Evolutionary conservation across 192 early-diverging fungal species (phyloP).

Genomic region (Gigaspora rosea): DNA sequence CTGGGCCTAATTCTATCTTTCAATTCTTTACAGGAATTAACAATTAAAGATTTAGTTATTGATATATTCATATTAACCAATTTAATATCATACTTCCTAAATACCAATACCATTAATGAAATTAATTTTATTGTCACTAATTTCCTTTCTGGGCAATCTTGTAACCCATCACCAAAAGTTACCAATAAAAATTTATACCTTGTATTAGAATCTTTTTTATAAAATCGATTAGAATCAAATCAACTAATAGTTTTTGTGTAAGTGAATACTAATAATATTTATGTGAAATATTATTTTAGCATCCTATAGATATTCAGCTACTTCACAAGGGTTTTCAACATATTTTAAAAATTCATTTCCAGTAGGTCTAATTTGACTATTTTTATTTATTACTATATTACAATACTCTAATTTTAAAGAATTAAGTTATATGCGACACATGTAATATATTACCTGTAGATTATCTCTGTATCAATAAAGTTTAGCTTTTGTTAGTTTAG

Average conservation of each 20-base stretch:
- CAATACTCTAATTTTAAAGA: slow-evolving; percentile 19
- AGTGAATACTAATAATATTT: neutral
- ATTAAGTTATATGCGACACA: too few species aligned
- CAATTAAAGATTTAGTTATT: neutral
- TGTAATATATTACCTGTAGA: too few species aligned
- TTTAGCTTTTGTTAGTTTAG: too few species aligned
- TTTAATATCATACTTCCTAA: neutral
- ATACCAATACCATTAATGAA: neutral
- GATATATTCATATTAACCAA: neutral
- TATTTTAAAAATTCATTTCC: neutral
- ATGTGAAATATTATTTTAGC: neutral
- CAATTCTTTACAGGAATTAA: neutral
- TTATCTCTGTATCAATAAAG: too few species aligned
- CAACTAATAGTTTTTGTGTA: neutral
- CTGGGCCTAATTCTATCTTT: neutral
- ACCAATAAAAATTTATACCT: neutral
- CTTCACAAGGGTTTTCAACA: neutral
- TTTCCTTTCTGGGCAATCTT: neutral
- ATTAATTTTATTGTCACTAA: neutral
- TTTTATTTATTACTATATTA: slow-evolving; percentile 1
- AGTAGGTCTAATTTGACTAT: neutral
- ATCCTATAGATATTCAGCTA: slow-evolving; percentile 15
- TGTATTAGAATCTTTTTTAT: neutral
- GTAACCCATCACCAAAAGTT: slow-evolving; percentile 7
- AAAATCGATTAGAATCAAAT: neutral